Conservation (phyloP, 1,284 basidiomycete species). For the Coriolopsis trogii region DNA sequence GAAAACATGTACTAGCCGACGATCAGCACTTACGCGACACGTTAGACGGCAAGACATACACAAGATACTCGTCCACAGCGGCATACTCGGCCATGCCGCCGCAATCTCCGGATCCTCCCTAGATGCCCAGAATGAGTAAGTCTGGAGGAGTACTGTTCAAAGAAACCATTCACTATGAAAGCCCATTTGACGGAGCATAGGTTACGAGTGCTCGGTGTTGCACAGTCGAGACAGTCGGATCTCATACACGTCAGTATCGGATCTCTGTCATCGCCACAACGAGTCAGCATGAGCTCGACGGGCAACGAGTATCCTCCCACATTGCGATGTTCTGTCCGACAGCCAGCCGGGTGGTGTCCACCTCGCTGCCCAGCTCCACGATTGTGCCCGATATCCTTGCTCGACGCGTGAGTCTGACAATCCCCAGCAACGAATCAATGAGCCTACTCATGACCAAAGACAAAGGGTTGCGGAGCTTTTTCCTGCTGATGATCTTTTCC, state of each 20-base stretch:
- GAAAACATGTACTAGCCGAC: background rate
- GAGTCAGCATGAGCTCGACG: too few species aligned
- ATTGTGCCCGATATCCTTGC: constrained; percentile 36
- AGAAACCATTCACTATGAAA: background rate
- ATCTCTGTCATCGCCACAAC: constrained; percentile 23
- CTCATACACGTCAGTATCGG: constrained; percentile 22
- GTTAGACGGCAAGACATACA: background rate
- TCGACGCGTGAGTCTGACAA: background rate
- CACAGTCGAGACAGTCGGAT: background rate
- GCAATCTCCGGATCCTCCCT: background rate
- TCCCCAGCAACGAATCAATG: background rate
- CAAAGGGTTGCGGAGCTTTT: constrained; percentile 31
- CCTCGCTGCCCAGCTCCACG: constrained; percentile 29
- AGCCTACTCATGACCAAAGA: constrained; percentile 36
- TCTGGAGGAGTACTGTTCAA: background rate
- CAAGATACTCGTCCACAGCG: background rate
- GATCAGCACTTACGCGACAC: background rate
- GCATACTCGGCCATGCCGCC: background rate
- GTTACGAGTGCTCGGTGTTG: background rate
- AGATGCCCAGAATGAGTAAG: background rate
- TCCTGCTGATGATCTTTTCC: too few species aligned
- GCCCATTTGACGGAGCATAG: background rate
- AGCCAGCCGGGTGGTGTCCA: constrained; percentile 25
- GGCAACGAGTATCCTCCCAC: too few species aligned
- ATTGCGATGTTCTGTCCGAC: constrained; percentile 35